Percentiles rank a stretch among this genome's conserved stretches.
These are phyloP conservation scores for Schwanniomyces sp. DNA, from an alignment of 805 yeast genomes.

Conservation along the genomic window DNA sequence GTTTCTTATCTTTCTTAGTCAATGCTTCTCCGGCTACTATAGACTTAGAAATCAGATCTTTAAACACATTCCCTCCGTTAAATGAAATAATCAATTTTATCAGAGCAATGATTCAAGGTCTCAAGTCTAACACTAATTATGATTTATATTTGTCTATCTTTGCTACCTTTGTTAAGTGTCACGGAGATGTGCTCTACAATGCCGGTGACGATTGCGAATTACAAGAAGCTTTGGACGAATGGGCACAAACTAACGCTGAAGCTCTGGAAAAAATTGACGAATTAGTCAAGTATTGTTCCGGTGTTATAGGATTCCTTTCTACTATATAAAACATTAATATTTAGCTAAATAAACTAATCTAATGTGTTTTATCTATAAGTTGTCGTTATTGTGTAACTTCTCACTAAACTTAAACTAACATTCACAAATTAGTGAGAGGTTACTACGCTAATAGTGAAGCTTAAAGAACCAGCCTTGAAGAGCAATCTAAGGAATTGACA, in stretches of 20 bases:
- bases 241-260: conserved; percentile 44
- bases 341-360: not conserved
- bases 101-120: conserved; percentile 63
- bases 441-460: not conserved
- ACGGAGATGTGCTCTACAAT: conserved; percentile 72
- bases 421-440: not conserved
- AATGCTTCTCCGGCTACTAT: conserved; percentile 70
- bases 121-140: conserved; percentile 55
- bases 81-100: conserved; percentile 66
- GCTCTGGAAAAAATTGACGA: conserved; percentile 58
- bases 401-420: not conserved
- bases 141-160: conserved; percentile 84
- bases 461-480: not conserved
- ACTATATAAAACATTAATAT: conserved; percentile 25
- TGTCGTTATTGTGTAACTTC: not conserved
- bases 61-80: conserved; percentile 65
- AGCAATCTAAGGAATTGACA: not conserved
- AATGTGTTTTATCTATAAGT: not conserved
- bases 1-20: conserved; percentile 56
- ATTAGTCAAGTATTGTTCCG: conserved; percentile 75
- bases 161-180: conserved; percentile 69
- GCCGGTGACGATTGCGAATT: conserved; percentile 37
- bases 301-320: conserved; percentile 65
- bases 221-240: conserved; percentile 45
- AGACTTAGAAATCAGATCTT: conserved; percentile 84